Base-by-base conservation (phyloP, 2,329 filamentous ascomycete genomes). In the Cladosporium sp. region DNA sequence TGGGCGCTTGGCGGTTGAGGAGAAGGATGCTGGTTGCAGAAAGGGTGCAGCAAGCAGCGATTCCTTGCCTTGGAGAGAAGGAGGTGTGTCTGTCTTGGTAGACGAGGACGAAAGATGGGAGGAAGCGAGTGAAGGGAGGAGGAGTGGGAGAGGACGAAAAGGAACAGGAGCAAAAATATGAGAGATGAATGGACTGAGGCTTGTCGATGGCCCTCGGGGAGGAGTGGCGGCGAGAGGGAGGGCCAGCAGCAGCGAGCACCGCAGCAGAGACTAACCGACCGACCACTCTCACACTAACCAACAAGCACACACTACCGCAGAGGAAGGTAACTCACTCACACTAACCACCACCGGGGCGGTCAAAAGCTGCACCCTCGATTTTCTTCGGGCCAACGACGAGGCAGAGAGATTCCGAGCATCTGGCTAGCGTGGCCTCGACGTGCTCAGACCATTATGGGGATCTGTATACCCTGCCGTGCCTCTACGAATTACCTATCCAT, bases 1-100 rank as follows among this genome's bases (percentile, higher is more conserved):
- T n/a, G 37, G 20, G 38, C 32, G 36, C 45, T 48, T 48, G 45
- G 45, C 45, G 45, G 45, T 48, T 48, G 45, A 34, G 43, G 22
- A 18, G 12, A 13, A 20, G 32, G 36, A 24, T 30, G 22, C 34
- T 29, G 36, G 36, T n/a, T 40, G 36, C 44, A 47, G 44, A 36
- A 34, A 22, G 34, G 45, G 37, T 48, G 45, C 45, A 48, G 45
- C 45, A 40, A 48, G 22, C 22, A 47, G 29, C 20, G 44, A 40
- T 18, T n/a, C 7, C 4, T 11, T 32, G 30, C 11, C 30, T 32
- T 32, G 30, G 8, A 9, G 30, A 32, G 30, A 32, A 4, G 30
- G 30, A 32, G 30, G 30, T 12, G 8, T n/a, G n/a, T n/a, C n/a
- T 27, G 22, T 27, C 22, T 4, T 27, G 22, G 5, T 5, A 9